Base-by-base conservation (phyloP, 495 filamentous ascomycete species). In the Terfezia boudieri region DNA sequence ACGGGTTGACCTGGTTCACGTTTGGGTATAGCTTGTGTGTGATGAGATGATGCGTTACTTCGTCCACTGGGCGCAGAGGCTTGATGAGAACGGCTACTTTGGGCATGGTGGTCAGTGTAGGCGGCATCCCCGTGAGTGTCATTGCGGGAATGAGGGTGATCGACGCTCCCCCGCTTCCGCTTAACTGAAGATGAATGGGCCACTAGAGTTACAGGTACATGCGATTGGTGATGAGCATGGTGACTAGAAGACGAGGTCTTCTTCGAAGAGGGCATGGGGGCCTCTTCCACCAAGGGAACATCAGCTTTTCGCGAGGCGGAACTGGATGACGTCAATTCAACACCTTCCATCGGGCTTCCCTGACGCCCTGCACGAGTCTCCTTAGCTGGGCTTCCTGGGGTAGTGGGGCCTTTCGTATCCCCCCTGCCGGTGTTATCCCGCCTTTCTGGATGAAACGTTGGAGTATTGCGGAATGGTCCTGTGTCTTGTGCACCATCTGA, bases 91-190 rank as follows among this genome's bases (percentile, higher is more conserved):
- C 26, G 26, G 26, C 26, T 32, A 32, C 26, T 32, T 32, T 32
- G 26, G 26, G 26, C 26, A 32, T 32, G 26, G 7, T 32, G 26
- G 26, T 32, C 26, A 32, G 1, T 32, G 26, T 32, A 32, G 26
- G 26, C 26, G 26, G 26, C 26, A 2, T 32, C 26, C 68, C 37
- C 71, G 58, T 0, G 69, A 64, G 9, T 70, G 66, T 36, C 68
- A 57, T 36, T 70, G 66, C 37, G 68, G 61, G 6, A 63, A 64
- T 12, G 68, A 56, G 16, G 76, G 73, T 35, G 74, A 71, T 53
- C 76, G 8, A 46, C 41, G 8, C 41, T 46, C 8, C 41, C 41
- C 17, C 41, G 41, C 17, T 46, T 46, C 41, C 41, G 12, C 41
- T 46, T 46, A 6, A 14, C 17, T 20, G 41, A 46, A 1, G 41